Base-by-base conservation (phyloP, 2,329 filamentous ascomycete genomes). In the Neophaeococcomyces mojaviensis region DNA sequence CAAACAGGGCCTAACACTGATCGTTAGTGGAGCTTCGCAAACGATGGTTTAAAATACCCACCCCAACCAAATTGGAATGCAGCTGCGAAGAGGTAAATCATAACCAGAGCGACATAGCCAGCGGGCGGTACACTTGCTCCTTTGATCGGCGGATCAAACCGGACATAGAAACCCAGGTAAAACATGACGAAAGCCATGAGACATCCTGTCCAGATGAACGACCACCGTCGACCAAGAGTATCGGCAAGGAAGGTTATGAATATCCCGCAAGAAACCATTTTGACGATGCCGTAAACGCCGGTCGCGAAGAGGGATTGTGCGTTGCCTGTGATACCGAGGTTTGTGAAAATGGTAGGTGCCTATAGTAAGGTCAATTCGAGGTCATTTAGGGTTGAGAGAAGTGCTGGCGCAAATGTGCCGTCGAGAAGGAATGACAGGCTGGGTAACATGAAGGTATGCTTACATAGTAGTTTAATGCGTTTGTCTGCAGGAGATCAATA, bases 241-340 rank as follows among this genome's bases (percentile, higher is more conserved):
- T 87, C 84, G 49, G 80, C 81, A 12, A 77, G 74, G 55, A 85
- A 81, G 53, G 82, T 59, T 20, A 87, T 70, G 68, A 86, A 87
- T 44, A 71, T 59, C 4, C 74, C 70, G 58, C 80, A 84, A 32
- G 78, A 76, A 8, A 71, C 64, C 64, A 82, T 79, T 63, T 87
- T 87, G 46, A 85, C 77, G 44, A 86, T 73, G 20, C 83, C 83
- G 59, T 86, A 87, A 53, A 87, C 76, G 33, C 84, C 83, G 0
- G 83, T 86, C 3, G 84, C 82, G 60, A 87, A 84, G 19, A 87
- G 75, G 15, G 76, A 77, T 33, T 75, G 71, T 32, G 73, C 62
- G 4, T 73, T 79, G 10, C 70, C 73, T 1, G 58, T 66, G 46
- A 87, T 71, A 15, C 83, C 83, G 2, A 86, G 69, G 54, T 78